Base-by-base conservation (phyloP, 345 rosid genomes). In the Citrus medica region DNA sequence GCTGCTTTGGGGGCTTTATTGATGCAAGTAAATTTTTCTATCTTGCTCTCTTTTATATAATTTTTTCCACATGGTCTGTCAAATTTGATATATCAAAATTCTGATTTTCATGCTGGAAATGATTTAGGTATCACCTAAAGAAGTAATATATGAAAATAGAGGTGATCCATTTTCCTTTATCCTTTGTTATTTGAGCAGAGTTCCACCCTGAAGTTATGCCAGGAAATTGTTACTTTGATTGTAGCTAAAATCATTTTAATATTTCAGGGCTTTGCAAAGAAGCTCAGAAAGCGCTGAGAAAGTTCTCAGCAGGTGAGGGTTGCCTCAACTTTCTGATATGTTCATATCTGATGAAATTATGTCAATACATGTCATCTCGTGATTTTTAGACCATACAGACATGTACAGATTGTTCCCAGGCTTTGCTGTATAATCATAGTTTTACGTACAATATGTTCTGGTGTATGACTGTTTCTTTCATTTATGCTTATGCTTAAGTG, bases 101-200 rank as follows among this genome's bases (percentile, higher is more conserved):
- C 37, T 84, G 35, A 83, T 74, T 78, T 16, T 58, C n/a, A 59
- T 62, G 42, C 59, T 75, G 77, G 37, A 67, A 55, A 64, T 70
- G 69, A 51, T 83, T 82, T 56, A 95, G 98, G 93, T 95, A 74
- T 90, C 99, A 62, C 99, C 99, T 13, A 93, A 88, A 83, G 99
- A 95, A 91, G 88, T 95, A 56, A 63, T 95, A 80, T 92, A 90
- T 84, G 94, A 93, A 84, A 82, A 83, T 82, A 86, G 83, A 92
- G 97, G 99, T 95, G 79, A 79, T 53, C 32, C 30, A 78, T 56
- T 30, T 28, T 56, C 73, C 68, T 71, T 84, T 77, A 28, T 63
- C 60, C 55, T 72, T 73, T 38, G 71, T 77, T 64, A 76, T 61
- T 70, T 25, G 64, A 42, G 27, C 65, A 42, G 63, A 67, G 60